Evolutionary conservation across 2,329 filamentous ascomycete genomes (phyloP), one percentile per base, ranked within the genome.

Genomic region (Verticillium dahliae): DNA sequence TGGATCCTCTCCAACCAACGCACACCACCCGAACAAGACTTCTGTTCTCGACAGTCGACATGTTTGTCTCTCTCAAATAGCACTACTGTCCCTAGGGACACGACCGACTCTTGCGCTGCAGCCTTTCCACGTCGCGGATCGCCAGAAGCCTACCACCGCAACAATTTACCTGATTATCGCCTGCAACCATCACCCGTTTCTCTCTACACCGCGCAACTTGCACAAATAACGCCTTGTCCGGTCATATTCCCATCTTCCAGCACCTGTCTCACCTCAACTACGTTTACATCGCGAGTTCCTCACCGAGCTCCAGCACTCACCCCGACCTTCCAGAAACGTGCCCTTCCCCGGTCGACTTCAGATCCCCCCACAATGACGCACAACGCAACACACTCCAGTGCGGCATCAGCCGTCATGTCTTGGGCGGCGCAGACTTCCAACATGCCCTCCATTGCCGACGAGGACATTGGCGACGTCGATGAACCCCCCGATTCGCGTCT

Each of bases 391-490:
- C 72, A 74, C 70, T 72, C 75, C 50, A 70, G 68, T 60, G 71
- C 73, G 63, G 75, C 74, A 64, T 76, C 76, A 54, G 77, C 77
- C 67, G 73, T 80, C 62, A 70, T 81, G 69, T 76, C 75, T 60
- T 81, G 79, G 77, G 76, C 75, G 55, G 71, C 78, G 41, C 76
- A 80, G 60, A 72, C 75, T 57, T 73, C 75, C 63, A 78, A 76
- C 57, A 73, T 78, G 69, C 75, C 78, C 66, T 71, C 75, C 39
- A 73, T 75, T 31, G 70, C 75, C 18, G 79, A 83, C 65, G 83
- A 85, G 62, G 92, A 97, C 61, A 74, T 87, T 67, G 78, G 90
- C 66, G 94, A 97, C 70, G 82, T 88, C 58, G 94, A 98, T 75
- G 94, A 98, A 75, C 93, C 93, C 58, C 92, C 93, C 69, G 93